Evolutionary conservation across 2,329 filamentous ascomycete genomes (phyloP).

Genomic region (Apiospora saccharicola): DNA sequence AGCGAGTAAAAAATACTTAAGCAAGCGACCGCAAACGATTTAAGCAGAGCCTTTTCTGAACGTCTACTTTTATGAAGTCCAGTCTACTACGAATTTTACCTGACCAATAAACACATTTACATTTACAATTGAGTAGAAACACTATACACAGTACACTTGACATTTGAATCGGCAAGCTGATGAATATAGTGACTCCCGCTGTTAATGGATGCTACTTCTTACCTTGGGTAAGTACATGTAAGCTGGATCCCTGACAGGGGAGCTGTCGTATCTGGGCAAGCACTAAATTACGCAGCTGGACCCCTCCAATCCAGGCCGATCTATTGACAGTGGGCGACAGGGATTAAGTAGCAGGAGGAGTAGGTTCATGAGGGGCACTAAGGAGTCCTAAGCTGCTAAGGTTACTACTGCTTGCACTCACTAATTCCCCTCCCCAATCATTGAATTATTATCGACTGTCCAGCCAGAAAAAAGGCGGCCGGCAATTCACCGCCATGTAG

Average conservation of each 20-base stretch:
- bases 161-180: too few species aligned
- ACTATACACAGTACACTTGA: too few species aligned
- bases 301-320: not conserved
- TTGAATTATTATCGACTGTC: slow-evolving; percentile 19
- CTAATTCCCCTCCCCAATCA: slow-evolving; percentile 3
- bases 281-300: not conserved
- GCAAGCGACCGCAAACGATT: not conserved
- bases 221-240: not conserved
- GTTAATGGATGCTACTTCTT: too few species aligned
- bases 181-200: too few species aligned
- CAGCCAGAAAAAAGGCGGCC: slow-evolving; percentile 14
- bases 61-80: not conserved
- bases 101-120: not conserved
- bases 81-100: not conserved
- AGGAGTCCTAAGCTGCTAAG: not conserved
- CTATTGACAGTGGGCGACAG: not conserved
- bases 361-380: slow-evolving; percentile 13
- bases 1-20: not conserved
- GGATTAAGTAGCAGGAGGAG: not conserved
- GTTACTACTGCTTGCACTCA: not conserved
- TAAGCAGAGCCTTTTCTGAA: not conserved
- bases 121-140: not conserved
- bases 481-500: slow-evolving; percentile 12
- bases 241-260: not conserved
- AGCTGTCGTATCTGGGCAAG: not conserved